Percentiles rank a stretch among this genome's conserved stretches.
Evolutionary conservation across 345 rosid genomes (phyloP).

Genomic region (Erodium maritimum): DNA sequence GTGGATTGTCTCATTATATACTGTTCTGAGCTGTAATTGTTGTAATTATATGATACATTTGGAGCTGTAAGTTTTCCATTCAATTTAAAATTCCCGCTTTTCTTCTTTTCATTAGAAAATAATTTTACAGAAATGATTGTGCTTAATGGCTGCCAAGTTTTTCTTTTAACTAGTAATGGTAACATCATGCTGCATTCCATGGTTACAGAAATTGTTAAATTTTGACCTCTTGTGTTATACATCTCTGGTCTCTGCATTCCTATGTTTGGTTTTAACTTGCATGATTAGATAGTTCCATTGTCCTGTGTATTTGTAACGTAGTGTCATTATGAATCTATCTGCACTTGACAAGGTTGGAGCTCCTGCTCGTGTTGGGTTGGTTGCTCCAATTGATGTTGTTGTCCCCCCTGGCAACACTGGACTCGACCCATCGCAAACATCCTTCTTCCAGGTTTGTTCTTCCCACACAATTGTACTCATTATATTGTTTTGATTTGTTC

Average conservation of each 20-base stretch:
- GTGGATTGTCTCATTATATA: no score
- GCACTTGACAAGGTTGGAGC: constrained; percentile 63
- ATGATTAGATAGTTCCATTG: background rate
- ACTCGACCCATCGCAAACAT: constrained; percentile 93
- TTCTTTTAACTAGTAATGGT: no score
- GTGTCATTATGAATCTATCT: background rate
- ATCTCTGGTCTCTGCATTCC: background rate
- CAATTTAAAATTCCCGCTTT: no score
- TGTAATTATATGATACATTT: no score
- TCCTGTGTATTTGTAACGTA: background rate
- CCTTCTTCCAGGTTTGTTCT: constrained; percentile 69
- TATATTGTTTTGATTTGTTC: background rate
- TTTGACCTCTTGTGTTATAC: no score
- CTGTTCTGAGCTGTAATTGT: no score
- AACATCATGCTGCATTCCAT: no score
- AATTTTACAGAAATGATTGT: no score
- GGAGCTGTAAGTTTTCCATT: no score
- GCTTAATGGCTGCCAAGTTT: no score
- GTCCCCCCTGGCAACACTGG: constrained; percentile 97
- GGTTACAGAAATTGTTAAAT: no score
- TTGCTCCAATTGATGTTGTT: constrained; percentile 87
- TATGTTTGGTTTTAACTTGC: background rate
- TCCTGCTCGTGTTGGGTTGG: constrained; percentile 95
- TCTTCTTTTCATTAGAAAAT: no score
- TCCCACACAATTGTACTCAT: background rate